Base-by-base conservation (phyloP, 2,329 filamentous ascomycete species). In the Periconia sp. region DNA sequence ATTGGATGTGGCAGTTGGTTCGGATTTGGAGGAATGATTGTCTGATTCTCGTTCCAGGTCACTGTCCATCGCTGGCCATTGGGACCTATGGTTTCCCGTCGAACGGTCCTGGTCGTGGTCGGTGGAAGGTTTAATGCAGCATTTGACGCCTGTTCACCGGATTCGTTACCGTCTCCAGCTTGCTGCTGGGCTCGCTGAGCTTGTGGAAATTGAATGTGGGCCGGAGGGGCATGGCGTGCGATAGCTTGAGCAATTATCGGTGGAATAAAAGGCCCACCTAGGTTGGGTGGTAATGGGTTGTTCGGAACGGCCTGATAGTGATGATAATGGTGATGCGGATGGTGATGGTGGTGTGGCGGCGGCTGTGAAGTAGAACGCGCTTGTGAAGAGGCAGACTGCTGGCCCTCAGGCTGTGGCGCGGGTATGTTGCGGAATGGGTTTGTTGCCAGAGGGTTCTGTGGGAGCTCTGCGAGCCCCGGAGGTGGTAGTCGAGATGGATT, bases 1-100 rank as follows among this genome's bases (percentile, higher is more conserved):
- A 61, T 54, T 9, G 64, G 61, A 37, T 13, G 33, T 37, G 33
- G 33, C 35, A 63, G 65, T 20, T 60, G 64, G 20, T 57, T 47
- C 3, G 63, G 54, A 14, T 58, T 57, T 6, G 58, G 45, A 14
- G 68, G 64, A 17, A 70, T 57, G 27, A 66, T 64, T 2, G 66
- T 49, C 17, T 60, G 66, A 14, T 75, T 74, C 56, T 81, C 79
- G 60, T 82, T 82, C 49, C 81, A 73, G 2, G 79, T 81, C 49
- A 83, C 73, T 41, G 79, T 78, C 76, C 79, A 82, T 52, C 79
- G 74, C 53, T 81, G 75, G 15, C 81, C 81, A 58, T 83, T 80
- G 10, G 80, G 78, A 0, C 77, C 78, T 31, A 79, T 62, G 9
- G 77, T 75, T 63, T 84, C 81, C 31, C 79, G 78, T 9, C 79